Percentiles rank a stretch among this genome's conserved stretches.
These are phyloP conservation scores for Erythrobasidium hasegawianum DNA, from an alignment of 1,284 basidiomycete species.

Conservation along the genomic window DNA sequence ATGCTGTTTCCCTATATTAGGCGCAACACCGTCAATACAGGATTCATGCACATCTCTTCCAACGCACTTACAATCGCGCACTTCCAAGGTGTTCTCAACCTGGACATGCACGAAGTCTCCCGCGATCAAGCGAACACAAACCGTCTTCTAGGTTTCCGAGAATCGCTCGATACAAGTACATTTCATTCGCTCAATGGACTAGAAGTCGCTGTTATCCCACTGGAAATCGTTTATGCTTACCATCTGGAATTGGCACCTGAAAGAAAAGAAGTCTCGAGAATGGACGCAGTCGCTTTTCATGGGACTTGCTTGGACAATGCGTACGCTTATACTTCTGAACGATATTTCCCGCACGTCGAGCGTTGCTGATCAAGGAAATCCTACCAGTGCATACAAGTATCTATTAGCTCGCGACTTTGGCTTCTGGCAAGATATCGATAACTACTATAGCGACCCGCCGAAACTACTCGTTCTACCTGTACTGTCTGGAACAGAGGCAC, in stretches of 20 bases:
- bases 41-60: slow-evolving; percentile 27
- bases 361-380: no score
- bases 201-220: slow-evolving; percentile 15
- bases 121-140: slow-evolving; percentile 34
- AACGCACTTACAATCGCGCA: slow-evolving; percentile 14
- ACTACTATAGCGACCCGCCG: slow-evolving; percentile 38
- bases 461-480: slow-evolving; percentile 16
- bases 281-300: slow-evolving; percentile 22
- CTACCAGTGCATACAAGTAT: slow-evolving; percentile 10
- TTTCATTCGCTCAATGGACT: slow-evolving; percentile 18
- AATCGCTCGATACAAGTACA: neutral
- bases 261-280: neutral
- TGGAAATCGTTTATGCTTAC: slow-evolving; percentile 22
- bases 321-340: neutral
- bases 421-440: slow-evolving; percentile 41
- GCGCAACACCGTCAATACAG: slow-evolving; percentile 31
- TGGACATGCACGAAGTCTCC: slow-evolving; percentile 20
- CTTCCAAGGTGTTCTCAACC: slow-evolving; percentile 27
- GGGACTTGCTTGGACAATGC: slow-evolving; percentile 28
- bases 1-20: no score
- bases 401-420: slow-evolving; percentile 32
- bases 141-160: slow-evolving; percentile 5
- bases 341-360: neutral
- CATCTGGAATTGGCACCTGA: slow-evolving; percentile 10
- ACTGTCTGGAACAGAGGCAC: slow-evolving; percentile 15